Percentiles rank a stretch among this genome's conserved stretches.
Conservation (phyloP, 2,329 filamentous ascomycete species). For the Sclerotinia trifoliorum region DNA sequence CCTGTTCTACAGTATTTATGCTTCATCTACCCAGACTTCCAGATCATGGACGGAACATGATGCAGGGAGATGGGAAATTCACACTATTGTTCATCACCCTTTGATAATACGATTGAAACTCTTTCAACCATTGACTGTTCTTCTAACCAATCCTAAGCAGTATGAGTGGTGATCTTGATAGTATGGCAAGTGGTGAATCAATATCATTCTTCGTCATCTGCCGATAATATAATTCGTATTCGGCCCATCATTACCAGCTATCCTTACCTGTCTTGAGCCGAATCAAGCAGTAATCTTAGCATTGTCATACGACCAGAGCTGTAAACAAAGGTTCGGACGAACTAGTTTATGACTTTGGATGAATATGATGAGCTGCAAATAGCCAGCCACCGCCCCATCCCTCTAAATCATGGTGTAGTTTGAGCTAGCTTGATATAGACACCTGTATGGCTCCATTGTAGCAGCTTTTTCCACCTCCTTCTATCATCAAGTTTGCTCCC, state of each 20-base stretch:
- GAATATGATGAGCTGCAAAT: conserved; percentile 3
- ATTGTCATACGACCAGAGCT: background rate
- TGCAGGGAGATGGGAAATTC: background rate
- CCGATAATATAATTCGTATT: background rate
- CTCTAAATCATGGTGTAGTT: background rate
- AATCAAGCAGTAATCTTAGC: conserved; percentile 2
- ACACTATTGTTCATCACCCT: background rate
- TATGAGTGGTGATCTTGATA: background rate
- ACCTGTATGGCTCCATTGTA: background rate
- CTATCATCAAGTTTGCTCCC: background rate
- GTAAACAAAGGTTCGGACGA: background rate
- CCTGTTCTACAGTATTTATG: background rate
- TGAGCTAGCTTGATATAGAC: background rate
- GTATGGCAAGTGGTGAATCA: background rate
- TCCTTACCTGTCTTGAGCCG: background rate
- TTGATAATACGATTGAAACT: background rate
- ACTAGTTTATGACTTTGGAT: conserved; percentile 7
- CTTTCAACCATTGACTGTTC: background rate
- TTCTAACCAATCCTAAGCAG: background rate
- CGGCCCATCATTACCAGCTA: background rate
- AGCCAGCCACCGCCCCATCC: background rate
- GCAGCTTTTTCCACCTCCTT: background rate
- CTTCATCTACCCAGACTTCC: no score
- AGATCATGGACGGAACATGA: background rate
- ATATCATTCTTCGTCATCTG: background rate